These are phyloP conservation scores for Mytilinidion resinicola DNA, from an alignment of 495 filamentous ascomycete species.

Conservation along the genomic window DNA sequence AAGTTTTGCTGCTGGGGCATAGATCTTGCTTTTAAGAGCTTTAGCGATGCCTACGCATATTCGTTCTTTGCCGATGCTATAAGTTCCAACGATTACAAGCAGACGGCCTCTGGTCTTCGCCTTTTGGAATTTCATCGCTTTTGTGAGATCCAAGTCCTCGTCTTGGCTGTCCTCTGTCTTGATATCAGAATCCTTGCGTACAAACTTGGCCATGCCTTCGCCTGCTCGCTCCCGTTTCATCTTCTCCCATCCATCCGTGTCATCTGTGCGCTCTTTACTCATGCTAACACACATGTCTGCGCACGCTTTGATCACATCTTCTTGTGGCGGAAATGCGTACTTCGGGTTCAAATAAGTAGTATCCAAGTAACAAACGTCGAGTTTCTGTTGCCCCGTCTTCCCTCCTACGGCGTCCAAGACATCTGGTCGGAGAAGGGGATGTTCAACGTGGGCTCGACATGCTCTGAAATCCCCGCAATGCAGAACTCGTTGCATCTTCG, in stretches of 20 bases:
- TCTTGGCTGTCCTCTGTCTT: conserved; percentile 29
- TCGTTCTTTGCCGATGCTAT: conserved; percentile 95
- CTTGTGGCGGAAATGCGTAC: conserved; percentile 88
- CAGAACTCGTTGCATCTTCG: conserved; percentile 65
- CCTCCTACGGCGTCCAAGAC: conserved; percentile 60
- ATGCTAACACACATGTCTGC: conserved; percentile 77
- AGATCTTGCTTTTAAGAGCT: conserved; percentile 86
- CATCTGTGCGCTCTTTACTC: conserved; percentile 50
- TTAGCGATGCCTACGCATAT: conserved; percentile 88
- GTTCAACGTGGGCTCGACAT: conserved; percentile 75
- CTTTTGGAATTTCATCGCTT: conserved; percentile 26
- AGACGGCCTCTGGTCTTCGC: conserved; percentile 53
- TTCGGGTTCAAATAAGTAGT: conserved; percentile 95
- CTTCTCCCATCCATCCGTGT: conserved; percentile 46
- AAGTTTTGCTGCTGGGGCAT: conserved; percentile 72
- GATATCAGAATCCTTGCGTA: conserved; percentile 38
- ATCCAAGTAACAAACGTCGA: conserved; percentile 93
- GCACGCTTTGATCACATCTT: conserved; percentile 79
- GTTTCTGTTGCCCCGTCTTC: conserved; percentile 68
- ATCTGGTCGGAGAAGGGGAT: conserved; percentile 74
- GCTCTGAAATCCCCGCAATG: conserved; percentile 97
- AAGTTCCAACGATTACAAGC: conserved; percentile 90
- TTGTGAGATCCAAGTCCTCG: conserved; percentile 31
- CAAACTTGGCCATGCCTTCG: conserved; percentile 58
- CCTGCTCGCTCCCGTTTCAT: conserved; percentile 46